Evolutionary conservation across 257 asterid species (phyloP), one percentile per base, ranked within the genome.

Genomic region (Fraxinus excelsior): DNA sequence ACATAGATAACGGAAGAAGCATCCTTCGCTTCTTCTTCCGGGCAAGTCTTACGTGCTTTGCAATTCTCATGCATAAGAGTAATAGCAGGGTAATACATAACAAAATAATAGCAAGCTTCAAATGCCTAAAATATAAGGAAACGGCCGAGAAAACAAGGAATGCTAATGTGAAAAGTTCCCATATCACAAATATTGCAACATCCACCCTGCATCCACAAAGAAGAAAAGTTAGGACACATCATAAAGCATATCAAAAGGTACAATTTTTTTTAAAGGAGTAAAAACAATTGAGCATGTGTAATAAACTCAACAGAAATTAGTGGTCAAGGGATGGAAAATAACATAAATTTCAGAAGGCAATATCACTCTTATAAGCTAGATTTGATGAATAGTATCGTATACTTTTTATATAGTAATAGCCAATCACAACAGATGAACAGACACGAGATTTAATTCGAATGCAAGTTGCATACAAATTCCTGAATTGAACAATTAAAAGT

Each of bases 1-100:
- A 92, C 96, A 93, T 93, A 18, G 98, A 95, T 76, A 93, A 87
- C 10, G 99, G 99, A 81, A 92, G 96, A 87, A 95, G 97, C 99
- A 95, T 92, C 83, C 96, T 95, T 82, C 96, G 88, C 84, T 88
- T 92, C 93, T 90, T 92, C 89, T 82, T 92, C 82, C 92, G 75
- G 72, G 97, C 96, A 70, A 81, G 85, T 79, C 85, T 83, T 44
- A 89, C 90, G 82, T 90, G 96, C 87, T 95, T 93, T 62, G 94
- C 84, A 46, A 95, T 79, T 88, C 80, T 93, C 94, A 94, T 87
- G 78, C 94, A 84, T 74, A 89, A 71, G 76, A 90, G 89, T 88
- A 90, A 76, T 72, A 88, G 81, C 76, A 95, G 74, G 13, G 89
- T 85, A 58, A 82, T 42, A 42, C 86, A 87, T 70, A 91, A 82